Evolutionary conservation across 768 basidiomycete species (phyloP), one percentile per base, ranked within the genome.

Genomic region (Russula earlei): DNA sequence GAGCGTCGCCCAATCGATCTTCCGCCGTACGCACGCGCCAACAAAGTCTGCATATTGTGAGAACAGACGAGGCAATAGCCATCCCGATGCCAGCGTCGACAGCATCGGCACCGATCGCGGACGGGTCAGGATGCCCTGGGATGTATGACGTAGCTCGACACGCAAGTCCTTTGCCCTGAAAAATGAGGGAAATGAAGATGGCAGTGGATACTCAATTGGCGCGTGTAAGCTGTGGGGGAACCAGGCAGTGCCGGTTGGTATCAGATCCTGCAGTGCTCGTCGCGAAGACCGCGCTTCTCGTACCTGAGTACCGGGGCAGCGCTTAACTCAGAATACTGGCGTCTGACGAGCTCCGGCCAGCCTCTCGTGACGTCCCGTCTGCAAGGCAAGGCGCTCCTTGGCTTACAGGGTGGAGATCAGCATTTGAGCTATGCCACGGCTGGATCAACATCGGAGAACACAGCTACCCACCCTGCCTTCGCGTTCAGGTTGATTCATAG

Each of bases 361-460:
- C 85, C 86, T 60, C 87, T 75, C 3, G 79, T 77, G 44, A 87
- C 78, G 52, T 82, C 77, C 34, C 75, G 62, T 36, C 77, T 72
- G 40, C 76, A 67, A 62, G 74, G 80, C 15, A 50, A 31, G 54
- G 62, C 36, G 54, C 49, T n/a, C 25, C 41, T 56, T 49, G 46
- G 45, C 49, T 31, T 59, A 49, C 41, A 49, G 42, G 12, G 9
- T 15, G 31, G n/a, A 5, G 14, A 45, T 15, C 10, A 11, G 4
- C 34, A 36, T 2, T 14, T 46, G 48, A 46, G 56, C 51, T 17
- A 33, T 53, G 43, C 31, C 12, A 25, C 22, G 22, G 24, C 22
- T 41, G 25, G 12, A 31, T 22, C 22, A 36, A 41, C 27, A 5
- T 25, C 27, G 3, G n/a, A 9, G 15, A 24, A 36, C 51, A 58